phyloP scores from a whole-genome alignment of 129 eudicot species.

The Silybum marianum region DNA sequence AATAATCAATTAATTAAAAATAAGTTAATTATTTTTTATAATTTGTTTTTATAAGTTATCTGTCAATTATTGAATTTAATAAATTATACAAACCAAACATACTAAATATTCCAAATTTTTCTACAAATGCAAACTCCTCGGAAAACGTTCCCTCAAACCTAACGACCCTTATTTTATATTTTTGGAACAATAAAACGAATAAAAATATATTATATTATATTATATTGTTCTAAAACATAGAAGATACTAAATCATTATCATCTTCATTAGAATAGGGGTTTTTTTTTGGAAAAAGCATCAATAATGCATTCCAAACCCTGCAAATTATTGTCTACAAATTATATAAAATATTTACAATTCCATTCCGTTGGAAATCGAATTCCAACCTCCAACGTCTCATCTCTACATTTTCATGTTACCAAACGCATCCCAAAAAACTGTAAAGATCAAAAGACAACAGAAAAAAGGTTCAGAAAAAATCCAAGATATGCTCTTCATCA shows the following conservation, averaged over 20 bases:
- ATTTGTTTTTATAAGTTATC: not conserved
- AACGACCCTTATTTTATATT: not conserved
- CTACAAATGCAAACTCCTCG: not conserved
- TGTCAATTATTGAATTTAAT: not conserved
- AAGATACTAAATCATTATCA: slow-evolving; percentile 2
- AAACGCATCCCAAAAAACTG: slow-evolving; percentile 46
- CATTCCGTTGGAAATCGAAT: not conserved
- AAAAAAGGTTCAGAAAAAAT: not conserved
- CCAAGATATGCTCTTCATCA: not conserved
- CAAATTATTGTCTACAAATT: slow-evolving; percentile 15
- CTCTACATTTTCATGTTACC: slow-evolving; percentile 26
- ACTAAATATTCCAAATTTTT: not conserved
- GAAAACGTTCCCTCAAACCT: not conserved
- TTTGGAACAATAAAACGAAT: not conserved
- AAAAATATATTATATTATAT: not conserved
- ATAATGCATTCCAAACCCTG: slow-evolving; percentile 23
- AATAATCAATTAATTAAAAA: not conserved
- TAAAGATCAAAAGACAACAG: not conserved
- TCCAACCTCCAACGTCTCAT: not conserved
- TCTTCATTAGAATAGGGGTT: slow-evolving; percentile 1
- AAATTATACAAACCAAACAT: not conserved
- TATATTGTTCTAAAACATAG: not conserved
- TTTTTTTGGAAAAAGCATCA: slow-evolving; percentile 9
- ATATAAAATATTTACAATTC: slow-evolving; percentile 30
- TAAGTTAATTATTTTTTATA: too few relatives aligned